These are phyloP conservation scores for Aspergillus pseudonomiae DNA, from an alignment of 2,329 filamentous ascomycete species.

Conservation along the genomic window DNA sequence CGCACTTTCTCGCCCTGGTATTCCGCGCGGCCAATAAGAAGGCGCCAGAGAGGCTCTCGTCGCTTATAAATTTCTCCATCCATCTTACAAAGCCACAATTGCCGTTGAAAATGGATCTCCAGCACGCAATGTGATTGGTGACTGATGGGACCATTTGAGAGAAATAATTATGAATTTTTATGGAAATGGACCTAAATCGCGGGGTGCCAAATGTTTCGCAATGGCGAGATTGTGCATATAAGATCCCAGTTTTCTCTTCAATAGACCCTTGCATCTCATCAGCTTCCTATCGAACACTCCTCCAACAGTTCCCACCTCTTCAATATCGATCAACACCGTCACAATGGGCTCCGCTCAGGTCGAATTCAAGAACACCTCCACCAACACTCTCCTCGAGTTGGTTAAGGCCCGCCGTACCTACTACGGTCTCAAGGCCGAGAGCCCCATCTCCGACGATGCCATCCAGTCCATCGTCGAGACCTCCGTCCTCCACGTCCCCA, in stretches of 20 bases:
- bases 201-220: not conserved
- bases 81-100: not conserved
- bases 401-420: constrained; percentile 36
- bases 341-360: constrained; percentile 41
- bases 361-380: constrained; percentile 38
- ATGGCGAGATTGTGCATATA: not conserved
- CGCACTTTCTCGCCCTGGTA: not conserved
- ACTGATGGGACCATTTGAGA: not conserved
- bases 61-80: not conserved
- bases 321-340: constrained; percentile 24
- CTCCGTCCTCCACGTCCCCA: constrained; percentile 69
- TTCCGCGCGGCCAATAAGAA: not conserved
- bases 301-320: not conserved
- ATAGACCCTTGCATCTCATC: not conserved
- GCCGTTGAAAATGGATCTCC: not conserved
- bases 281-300: not conserved
- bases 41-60: not conserved
- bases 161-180: not conserved
- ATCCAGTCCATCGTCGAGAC: constrained; percentile 35
- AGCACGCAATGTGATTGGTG: not conserved
- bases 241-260: not conserved
- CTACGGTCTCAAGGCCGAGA: constrained; percentile 37
- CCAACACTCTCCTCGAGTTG: constrained; percentile 33
- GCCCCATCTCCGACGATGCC: constrained; percentile 35
- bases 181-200: not conserved